Conservation (phyloP, 1,139 yeast species). For the Geotrichum europaeum region DNA sequence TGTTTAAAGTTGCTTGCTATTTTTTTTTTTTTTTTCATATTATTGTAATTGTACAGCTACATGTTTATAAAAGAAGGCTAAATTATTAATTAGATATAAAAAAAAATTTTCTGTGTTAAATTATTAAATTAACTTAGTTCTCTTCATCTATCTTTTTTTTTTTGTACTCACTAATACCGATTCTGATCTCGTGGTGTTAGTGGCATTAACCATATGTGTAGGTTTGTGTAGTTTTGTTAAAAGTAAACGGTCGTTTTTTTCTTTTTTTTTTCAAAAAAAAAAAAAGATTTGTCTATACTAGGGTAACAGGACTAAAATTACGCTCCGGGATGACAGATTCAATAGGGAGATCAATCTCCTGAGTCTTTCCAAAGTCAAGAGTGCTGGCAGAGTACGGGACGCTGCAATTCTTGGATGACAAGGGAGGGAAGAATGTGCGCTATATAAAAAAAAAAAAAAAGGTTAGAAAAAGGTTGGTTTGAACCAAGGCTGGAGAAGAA, state of each 20-base stretch:
- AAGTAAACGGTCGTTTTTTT: no score
- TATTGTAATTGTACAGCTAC: neutral
- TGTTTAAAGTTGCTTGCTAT: neutral
- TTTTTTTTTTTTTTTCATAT: neutral
- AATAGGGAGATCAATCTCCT: neutral
- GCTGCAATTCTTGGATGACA: conserved; percentile 7
- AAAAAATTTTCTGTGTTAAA: no score
- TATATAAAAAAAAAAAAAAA: neutral
- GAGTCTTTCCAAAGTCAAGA: neutral
- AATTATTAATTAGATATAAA: neutral
- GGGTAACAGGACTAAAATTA: neutral
- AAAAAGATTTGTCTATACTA: neutral
- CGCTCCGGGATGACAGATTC: neutral
- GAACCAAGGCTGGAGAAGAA: neutral
- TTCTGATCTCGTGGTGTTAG: neutral
- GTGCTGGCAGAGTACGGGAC: conserved; percentile 9
- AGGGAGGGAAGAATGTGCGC: conserved; percentile 16
- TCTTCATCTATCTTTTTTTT: neutral
- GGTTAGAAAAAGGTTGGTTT: neutral
- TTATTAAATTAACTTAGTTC: neutral
- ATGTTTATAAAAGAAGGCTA: neutral
- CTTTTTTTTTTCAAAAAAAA: neutral
- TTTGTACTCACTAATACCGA: neutral
- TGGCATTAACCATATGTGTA: neutral
- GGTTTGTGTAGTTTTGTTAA: neutral